Evolutionary conservation across 768 basidiomycete genomes (phyloP).

Genomic region (Amanita subjunquillea): DNA sequence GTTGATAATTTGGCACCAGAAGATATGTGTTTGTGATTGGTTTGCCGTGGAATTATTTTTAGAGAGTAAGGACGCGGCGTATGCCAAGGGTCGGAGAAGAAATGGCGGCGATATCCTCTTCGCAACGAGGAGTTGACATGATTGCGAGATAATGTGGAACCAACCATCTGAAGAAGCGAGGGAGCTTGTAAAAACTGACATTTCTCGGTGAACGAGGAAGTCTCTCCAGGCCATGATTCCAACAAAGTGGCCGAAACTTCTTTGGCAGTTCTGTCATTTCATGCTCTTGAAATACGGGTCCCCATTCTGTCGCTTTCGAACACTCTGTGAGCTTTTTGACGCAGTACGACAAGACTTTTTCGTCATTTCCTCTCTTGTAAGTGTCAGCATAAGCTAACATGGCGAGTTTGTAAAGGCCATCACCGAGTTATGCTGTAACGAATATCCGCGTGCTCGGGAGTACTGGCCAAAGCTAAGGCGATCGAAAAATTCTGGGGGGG

Average conservation of each 20-base stretch:
- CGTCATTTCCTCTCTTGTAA: constrained; percentile 26
- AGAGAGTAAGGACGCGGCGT: constrained; percentile 39
- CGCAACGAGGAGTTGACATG: constrained; percentile 47
- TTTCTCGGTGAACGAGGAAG: constrained; percentile 10
- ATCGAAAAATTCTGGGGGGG: constrained; percentile 25
- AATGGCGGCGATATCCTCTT: constrained; percentile 38
- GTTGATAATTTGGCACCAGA: constrained; percentile 40
- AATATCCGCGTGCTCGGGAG: constrained; percentile 21
- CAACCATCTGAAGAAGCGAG: constrained; percentile 56
- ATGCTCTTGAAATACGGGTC: constrained; percentile 27
- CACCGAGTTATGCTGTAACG: constrained; percentile 19
- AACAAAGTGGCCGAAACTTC: constrained; percentile 22
- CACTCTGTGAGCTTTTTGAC: constrained; percentile 34
- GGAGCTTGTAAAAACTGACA: constrained; percentile 27
- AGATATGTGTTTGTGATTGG: constrained; percentile 42
- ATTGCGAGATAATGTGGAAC: constrained; percentile 47
- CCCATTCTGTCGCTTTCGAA: constrained; percentile 44
- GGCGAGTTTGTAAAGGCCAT: constrained; percentile 31
- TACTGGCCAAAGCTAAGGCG: constrained; percentile 29
- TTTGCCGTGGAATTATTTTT: constrained; percentile 35
- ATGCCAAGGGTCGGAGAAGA: constrained; percentile 38
- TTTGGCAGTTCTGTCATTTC: constrained; percentile 31
- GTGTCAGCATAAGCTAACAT: constrained; percentile 47
- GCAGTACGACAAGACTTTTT: constrained; percentile 29
- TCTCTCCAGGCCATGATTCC: constrained; percentile 29